Percentiles rank a stretch among this genome's conserved stretches.
phyloP scores from a whole-genome alignment of 441 rosid genomes.

The Jatropha multifida region DNA sequence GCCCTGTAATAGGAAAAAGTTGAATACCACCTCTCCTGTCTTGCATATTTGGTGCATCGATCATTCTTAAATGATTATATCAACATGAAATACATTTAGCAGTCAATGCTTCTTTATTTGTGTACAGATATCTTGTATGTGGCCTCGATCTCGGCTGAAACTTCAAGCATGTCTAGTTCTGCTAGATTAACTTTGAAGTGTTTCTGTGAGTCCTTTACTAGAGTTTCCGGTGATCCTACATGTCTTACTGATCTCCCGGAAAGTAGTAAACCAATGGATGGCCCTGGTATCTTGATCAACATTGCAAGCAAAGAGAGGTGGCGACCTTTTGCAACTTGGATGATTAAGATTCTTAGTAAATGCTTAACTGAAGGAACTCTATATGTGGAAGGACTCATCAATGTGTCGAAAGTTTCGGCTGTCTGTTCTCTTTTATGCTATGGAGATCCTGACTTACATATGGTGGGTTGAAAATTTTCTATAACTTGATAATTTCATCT shows the following conservation, averaged over 20 bases:
- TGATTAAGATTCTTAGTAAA: constrained; percentile 75
- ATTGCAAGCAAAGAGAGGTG: constrained; percentile 61
- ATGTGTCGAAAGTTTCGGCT: constrained; percentile 61
- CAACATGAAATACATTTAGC: background rate
- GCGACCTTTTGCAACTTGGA: constrained; percentile 85
- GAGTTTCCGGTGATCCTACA: constrained; percentile 51
- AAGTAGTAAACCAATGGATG: constrained; percentile 59
- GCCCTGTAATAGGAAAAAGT: background rate
- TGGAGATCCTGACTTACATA: constrained; percentile 86
- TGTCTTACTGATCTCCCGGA: constrained; percentile 71
- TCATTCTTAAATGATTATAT: background rate
- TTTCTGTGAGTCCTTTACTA: constrained; percentile 62
- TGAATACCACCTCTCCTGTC: background rate
- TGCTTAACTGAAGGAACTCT: constrained; percentile 94
- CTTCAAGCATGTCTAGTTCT: constrained; percentile 32
- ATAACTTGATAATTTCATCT: constrained; percentile 25
- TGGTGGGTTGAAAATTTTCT: constrained; percentile 55
- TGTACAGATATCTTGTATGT: constrained; percentile 63
- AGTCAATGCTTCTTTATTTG: constrained; percentile 30
- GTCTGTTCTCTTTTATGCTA: constrained; percentile 76
- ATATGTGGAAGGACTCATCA: constrained; percentile 82
- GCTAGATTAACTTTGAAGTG: constrained; percentile 52
- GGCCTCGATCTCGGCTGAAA: constrained; percentile 44
- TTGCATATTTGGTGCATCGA: background rate
- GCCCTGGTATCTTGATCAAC: constrained; percentile 69